Percentiles rank a stretch among this genome's conserved stretches.
Evolutionary conservation across 148 eudicot species (phyloP).

Genomic region (Camellia lanceoleosa): DNA sequence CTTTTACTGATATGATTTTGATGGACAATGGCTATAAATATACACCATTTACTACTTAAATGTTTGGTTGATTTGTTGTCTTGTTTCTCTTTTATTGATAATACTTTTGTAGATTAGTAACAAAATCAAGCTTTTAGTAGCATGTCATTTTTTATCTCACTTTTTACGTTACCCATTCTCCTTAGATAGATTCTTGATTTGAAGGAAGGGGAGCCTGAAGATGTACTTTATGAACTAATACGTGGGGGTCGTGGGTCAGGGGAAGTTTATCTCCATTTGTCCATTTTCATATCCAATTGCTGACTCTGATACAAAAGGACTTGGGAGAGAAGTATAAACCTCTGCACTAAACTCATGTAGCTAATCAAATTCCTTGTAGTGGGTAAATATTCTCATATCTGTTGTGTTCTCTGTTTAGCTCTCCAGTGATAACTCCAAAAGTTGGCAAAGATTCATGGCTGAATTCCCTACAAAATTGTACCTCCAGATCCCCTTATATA

Average conservation of each 20-base stretch:
- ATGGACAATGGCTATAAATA: background rate
- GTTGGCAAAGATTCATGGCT: too few species aligned
- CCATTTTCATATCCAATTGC: constrained; percentile 58
- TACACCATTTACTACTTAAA: background rate
- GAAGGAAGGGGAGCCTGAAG: constrained; percentile 67
- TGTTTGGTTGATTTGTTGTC: background rate
- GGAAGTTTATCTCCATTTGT: constrained; percentile 52
- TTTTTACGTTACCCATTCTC: background rate
- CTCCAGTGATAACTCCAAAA: too few species aligned
- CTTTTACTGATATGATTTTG: background rate
- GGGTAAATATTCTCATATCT: too few species aligned
- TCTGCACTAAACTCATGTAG: too few species aligned
- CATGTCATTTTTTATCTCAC: background rate
- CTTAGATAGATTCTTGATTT: constrained; percentile 48
- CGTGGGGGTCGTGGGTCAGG: constrained; percentile 44
- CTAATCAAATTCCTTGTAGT: too few species aligned
- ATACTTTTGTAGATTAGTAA: background rate
- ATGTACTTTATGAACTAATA: constrained; percentile 56
- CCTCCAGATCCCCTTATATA: too few species aligned
- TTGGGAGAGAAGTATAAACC: too few species aligned
- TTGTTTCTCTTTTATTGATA: background rate
- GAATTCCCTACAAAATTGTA: too few species aligned
- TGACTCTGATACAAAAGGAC: constrained; percentile 44
- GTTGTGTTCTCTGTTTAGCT: too few species aligned
- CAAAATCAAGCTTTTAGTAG: background rate